Conservation (phyloP, 2,329 filamentous ascomycete species). For the Colletotrichum sp. region DNA sequence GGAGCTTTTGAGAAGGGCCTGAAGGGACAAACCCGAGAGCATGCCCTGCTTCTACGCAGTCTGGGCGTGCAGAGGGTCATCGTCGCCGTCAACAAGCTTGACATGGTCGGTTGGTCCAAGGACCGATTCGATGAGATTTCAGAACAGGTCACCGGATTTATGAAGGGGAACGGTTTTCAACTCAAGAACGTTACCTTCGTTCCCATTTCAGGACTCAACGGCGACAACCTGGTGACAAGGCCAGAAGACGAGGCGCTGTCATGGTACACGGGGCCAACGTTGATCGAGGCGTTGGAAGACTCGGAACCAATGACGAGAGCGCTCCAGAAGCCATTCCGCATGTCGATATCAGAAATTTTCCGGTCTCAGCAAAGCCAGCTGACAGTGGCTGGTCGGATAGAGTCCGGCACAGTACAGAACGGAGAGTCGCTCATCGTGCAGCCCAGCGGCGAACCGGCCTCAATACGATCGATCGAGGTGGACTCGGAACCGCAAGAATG, state of each 20-base stretch:
- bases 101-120: constrained; percentile 83
- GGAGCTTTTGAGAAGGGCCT: constrained; percentile 94
- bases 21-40: constrained; percentile 92
- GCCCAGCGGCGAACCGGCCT: constrained; percentile 81
- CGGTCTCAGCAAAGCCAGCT: constrained; percentile 80
- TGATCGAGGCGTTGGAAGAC: constrained; percentile 85
- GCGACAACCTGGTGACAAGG: constrained; percentile 79
- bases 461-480: constrained; percentile 81
- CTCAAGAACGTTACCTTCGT: constrained; percentile 84
- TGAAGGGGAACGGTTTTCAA: constrained; percentile 82
- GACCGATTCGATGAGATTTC: constrained; percentile 85
- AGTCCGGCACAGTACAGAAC: constrained; percentile 81
- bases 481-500: constrained; percentile 79
- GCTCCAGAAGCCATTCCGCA: constrained; percentile 78
- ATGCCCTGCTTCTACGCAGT: constrained; percentile 86
- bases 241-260: constrained; percentile 60
- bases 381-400: constrained; percentile 85
- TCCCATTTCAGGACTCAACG: constrained; percentile 86
- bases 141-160: constrained; percentile 82
- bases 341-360: constrained; percentile 90
- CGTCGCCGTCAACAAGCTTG: constrained; percentile 95
- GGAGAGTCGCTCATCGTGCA: constrained; percentile 82
- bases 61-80: constrained; percentile 89
- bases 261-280: constrained; percentile 83
- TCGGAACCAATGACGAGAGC: constrained; percentile 76